Evolutionary conservation across 768 basidiomycete species (phyloP).

Genomic region (Mycena amicta): DNA sequence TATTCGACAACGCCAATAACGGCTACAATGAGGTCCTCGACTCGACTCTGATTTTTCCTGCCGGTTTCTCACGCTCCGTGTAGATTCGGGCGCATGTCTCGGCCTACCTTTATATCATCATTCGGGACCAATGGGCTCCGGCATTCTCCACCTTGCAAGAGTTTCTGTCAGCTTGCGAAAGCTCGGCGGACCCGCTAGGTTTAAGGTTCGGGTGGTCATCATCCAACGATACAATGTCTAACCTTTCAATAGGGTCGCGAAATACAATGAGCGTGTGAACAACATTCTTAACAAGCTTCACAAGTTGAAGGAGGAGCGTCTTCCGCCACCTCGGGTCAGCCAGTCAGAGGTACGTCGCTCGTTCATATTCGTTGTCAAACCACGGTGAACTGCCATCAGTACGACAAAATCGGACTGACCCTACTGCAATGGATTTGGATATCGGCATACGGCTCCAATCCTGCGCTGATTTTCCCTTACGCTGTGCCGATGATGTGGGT

Average conservation of each 20-base stretch:
- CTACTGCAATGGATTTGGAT: slow-evolving; percentile 80
- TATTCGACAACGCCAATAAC: slow-evolving; percentile 77
- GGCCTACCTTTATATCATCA: slow-evolving; percentile 59
- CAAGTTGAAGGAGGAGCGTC: slow-evolving; percentile 71
- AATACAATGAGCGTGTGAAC: slow-evolving; percentile 58
- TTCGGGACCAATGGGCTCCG: slow-evolving; percentile 69
- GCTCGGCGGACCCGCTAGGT: slow-evolving; percentile 56
- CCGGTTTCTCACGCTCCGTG: slow-evolving; percentile 2
- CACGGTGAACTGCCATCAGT: slow-evolving; percentile 42
- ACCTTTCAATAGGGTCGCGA: slow-evolving; percentile 44
- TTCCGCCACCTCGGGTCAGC: slow-evolving; percentile 83
- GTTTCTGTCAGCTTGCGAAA: slow-evolving; percentile 58
- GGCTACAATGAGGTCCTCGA: slow-evolving; percentile 78
- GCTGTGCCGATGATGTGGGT: slow-evolving; percentile 76
- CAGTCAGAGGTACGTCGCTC: slow-evolving; percentile 64
- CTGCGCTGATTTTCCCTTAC: slow-evolving; percentile 77
- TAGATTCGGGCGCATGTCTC: slow-evolving; percentile 75
- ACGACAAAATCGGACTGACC: slow-evolving; percentile 88
- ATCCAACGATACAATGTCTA: background rate
- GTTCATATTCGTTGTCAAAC: background rate
- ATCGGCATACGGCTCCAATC: slow-evolving; percentile 73
- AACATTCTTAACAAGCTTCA: slow-evolving; percentile 62
- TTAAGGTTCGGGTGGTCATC: slow-evolving; percentile 63
- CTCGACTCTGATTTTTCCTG: slow-evolving; percentile 1
- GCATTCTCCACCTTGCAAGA: slow-evolving; percentile 57